These are phyloP conservation scores for Elsinoe necatrix DNA, from an alignment of 2,329 filamentous ascomycete species.

Conservation along the genomic window DNA sequence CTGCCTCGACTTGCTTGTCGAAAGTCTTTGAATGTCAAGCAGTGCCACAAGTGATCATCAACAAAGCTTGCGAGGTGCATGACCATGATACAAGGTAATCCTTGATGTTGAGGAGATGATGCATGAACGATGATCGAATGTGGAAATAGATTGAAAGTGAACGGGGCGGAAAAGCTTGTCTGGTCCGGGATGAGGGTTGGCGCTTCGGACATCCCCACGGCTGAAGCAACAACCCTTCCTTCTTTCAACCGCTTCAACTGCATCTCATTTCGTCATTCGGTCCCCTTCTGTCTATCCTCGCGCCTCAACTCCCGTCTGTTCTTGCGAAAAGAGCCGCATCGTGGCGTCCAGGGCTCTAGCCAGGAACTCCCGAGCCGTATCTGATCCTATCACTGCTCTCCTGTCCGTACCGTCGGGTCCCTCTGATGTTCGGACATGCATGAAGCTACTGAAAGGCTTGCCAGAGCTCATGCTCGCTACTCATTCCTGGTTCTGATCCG, in stretches of 20 bases:
- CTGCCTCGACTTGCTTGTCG: neutral
- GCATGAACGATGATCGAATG: slow-evolving; percentile 9
- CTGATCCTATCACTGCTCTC: neutral
- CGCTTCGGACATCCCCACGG: slow-evolving; percentile 13
- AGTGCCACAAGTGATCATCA: neutral
- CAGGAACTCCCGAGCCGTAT: slow-evolving; percentile 2
- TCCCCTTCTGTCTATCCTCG: slow-evolving; percentile 3
- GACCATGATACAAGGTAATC: neutral
- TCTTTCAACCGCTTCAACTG: neutral
- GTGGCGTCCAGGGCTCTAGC: neutral
- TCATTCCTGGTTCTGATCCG: neutral
- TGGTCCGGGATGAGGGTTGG: neutral
- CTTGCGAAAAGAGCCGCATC: neutral
- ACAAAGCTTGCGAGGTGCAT: slow-evolving; percentile 9
- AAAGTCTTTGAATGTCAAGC: neutral
- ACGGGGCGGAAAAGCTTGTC: slow-evolving; percentile 1
- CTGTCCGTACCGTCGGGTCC: slow-evolving; percentile 9
- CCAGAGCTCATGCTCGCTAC: neutral
- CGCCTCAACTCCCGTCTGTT: neutral
- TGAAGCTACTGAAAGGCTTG: neutral
- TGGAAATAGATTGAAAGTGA: slow-evolving; percentile 6
- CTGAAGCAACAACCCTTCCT: neutral
- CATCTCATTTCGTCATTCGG: neutral
- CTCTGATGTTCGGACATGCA: slow-evolving; percentile 4
- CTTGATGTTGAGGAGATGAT: slow-evolving; percentile 6